Evolutionary conservation across 2,329 filamentous ascomycete species (phyloP).

Genomic region (Nigrograna mackinnonii): DNA sequence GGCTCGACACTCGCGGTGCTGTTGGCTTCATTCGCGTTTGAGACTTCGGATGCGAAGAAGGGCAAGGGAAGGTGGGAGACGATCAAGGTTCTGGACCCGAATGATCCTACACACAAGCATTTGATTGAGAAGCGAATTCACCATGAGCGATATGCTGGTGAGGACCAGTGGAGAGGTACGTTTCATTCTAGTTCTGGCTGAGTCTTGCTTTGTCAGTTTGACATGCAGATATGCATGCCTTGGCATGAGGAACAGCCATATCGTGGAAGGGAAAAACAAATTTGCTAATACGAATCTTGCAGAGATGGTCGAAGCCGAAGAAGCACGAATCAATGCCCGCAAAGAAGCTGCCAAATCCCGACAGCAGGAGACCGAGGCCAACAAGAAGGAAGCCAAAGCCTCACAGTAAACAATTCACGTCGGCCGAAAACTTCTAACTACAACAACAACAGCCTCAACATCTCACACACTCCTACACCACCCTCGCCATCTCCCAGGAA

Average conservation of each 20-base stretch:
- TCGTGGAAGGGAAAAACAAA: constrained; percentile 1
- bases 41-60: constrained; percentile 76
- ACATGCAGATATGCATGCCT: constrained; percentile 9
- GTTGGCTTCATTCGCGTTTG: constrained; percentile 79
- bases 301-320: constrained; percentile 85
- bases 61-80: constrained; percentile 84
- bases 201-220: no score
- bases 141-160: constrained; percentile 82
- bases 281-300: constrained; percentile 18
- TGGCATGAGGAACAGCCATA: constrained; percentile 7
- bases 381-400: not conserved
- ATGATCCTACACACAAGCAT: constrained; percentile 81
- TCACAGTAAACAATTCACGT: no score
- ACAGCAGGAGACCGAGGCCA: not conserved
- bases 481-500: no score
- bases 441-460: not conserved
- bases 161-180: constrained; percentile 91
- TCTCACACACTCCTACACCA: no score
- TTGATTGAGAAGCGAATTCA: constrained; percentile 86
- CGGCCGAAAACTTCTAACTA: no score
- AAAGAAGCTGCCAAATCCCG: constrained; percentile 34
- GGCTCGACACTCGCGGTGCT: constrained; percentile 84
- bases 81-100: constrained; percentile 76
- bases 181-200: constrained; percentile 14
- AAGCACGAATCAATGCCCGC: constrained; percentile 61